Evolutionary conservation across 139 green algal genomes (phyloP), one percentile per base, ranked within the genome.

Genomic region (Eudorina sp.): DNA sequence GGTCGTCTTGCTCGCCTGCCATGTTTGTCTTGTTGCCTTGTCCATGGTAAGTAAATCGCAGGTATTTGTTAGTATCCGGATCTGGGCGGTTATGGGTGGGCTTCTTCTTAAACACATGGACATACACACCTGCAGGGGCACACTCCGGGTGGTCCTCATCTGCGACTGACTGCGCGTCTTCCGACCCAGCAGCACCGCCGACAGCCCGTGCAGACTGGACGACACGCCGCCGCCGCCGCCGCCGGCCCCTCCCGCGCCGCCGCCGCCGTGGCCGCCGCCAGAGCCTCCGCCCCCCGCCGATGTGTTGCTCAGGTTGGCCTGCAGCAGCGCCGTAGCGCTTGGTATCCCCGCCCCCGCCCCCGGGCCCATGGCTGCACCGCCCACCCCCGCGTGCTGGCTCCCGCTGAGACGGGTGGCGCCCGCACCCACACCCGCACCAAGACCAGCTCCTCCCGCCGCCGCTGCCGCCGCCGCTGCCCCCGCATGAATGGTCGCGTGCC

Each of bases 81-180:
- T n/a, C n/a, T n/a, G n/a, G n/a, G n/a, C n/a, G n/a, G n/a, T n/a
- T n/a, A n/a, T n/a, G n/a, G n/a, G n/a, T n/a, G n/a, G n/a, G n/a
- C n/a, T n/a, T n/a, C n/a, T n/a, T n/a, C n/a, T n/a, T n/a, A n/a
- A n/a, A n/a, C n/a, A n/a, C n/a, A n/a, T n/a, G n/a, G n/a, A n/a
- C 34, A 23, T 31, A 7, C 48, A 4, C 13, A 48, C 75, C 53
- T 84, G 77, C 34, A 84, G 21, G 3, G 77, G 77, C 36, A 72
- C 6, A 38, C 53, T 72, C 36, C 77, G 34, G 7, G 53, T 55
- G 0, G 14, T 53, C 36, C 51, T 31, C 29, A 84, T 46, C 53
- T 84, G 77, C 5, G 19, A 40, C 53, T 84, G 77, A 36, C 53
- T 72, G 6, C 77, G 34, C 77, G 77, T 84, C 77, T 84, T 84